Base-by-base conservation (phyloP, 116 monocot species). In the Papilionanthe hybrid region DNA sequence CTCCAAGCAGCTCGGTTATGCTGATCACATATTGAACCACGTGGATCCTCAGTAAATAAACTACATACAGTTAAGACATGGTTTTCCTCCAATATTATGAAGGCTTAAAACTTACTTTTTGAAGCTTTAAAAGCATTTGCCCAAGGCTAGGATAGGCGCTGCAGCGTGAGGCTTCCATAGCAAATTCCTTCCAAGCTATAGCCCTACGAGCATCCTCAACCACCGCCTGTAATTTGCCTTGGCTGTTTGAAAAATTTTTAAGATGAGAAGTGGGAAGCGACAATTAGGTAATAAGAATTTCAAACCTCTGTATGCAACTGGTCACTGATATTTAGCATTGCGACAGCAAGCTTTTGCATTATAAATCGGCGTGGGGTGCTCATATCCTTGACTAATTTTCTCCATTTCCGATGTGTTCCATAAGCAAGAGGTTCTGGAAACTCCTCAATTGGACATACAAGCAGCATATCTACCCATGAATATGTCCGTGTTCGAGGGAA, bases 401-500 rank as follows among this genome's bases (percentile, higher is more conserved):
- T 83, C 94, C 95, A 94, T 79, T 77, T 93, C 50, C 81, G 77
- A 84, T 94, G 94, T 72, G 86, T 87, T 53, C 94, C 94, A 81
- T 83, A 86, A 69, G 81, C 85, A 81, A 98, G 92, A 69, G 94
- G 92, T 78, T 84, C 77, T 49, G 98, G 98, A 72, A 80, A 82
- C 44, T 91, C 91, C 56, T 86, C 82, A 23, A 98, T 94, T 45
- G 94, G 78, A 72, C 85, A 81, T 48, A 90, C 87, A 85, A 93
- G 98, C 50, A 87, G 87, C 81, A 83, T 86, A 92, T 94, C 92
- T 30, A 80, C 88, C 98, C 98, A 98, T 37, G 88, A 90, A 87
- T 94, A 90, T 71, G 88, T 93, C 81, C 84, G 93, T 79, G 85
- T 88, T 57, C 91, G 91, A 25, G 98, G 98, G 76, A 98, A 98